phyloP scores from a whole-genome alignment of 495 filamentous ascomycete genomes.

The Aspergillus haitiensis region DNA sequence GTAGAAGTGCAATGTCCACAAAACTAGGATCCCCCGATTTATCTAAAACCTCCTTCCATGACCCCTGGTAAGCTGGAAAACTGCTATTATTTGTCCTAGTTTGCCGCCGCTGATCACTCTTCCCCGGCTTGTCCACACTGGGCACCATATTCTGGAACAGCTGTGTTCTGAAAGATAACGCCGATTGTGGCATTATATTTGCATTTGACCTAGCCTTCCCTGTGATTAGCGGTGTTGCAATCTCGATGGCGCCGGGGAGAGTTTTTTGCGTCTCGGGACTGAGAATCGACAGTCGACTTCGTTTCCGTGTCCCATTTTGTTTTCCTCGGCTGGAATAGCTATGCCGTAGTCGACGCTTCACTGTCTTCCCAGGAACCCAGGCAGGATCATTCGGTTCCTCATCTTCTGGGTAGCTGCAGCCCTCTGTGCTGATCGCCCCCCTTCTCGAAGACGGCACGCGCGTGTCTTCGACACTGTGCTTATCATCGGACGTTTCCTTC shows the following conservation, averaged over 20 bases:
- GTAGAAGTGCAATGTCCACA: slow-evolving; percentile 38
- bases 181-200: not conserved
- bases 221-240: slow-evolving; percentile 48
- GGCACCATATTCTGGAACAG: slow-evolving; percentile 23
- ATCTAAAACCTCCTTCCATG: slow-evolving; percentile 44
- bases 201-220: slow-evolving; percentile 31
- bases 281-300: slow-evolving; percentile 35
- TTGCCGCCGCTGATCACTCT: slow-evolving; percentile 17
- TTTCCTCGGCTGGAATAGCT: slow-evolving; percentile 41
- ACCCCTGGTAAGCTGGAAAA: slow-evolving; percentile 36
- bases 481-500: slow-evolving; percentile 19
- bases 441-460: slow-evolving; percentile 4
- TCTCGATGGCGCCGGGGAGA: slow-evolving; percentile 48
- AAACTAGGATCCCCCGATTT: slow-evolving; percentile 37
- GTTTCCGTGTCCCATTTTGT: slow-evolving; percentile 25
- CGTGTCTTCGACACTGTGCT: not conserved
- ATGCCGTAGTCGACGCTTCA: slow-evolving; percentile 38
- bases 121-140: not conserved
- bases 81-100: slow-evolving; percentile 23
- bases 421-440: slow-evolving; percentile 5
- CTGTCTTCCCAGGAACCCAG: slow-evolving; percentile 45
- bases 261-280: slow-evolving; percentile 43
- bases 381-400: slow-evolving; percentile 43
- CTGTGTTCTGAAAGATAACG: slow-evolving; percentile 19
- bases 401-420: slow-evolving; percentile 33